Conservation (phyloP, 129 eudicot species). For the Pseudognaphalium luteoalbum region DNA sequence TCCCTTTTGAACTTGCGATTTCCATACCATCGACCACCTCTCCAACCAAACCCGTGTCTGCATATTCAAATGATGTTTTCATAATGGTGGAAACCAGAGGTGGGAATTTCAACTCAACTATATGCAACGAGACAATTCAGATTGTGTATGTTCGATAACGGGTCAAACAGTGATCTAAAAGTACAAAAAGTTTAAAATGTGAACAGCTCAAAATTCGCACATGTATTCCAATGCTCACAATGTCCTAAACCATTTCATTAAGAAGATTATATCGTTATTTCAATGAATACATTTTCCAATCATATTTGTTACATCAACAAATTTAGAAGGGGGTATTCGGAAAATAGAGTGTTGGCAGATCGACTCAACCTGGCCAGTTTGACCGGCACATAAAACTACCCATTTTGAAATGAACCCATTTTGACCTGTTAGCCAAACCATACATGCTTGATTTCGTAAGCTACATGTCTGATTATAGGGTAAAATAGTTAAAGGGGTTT, state of each 20-base stretch:
- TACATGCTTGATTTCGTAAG: background rate
- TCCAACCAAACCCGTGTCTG: slow-evolving; percentile 93
- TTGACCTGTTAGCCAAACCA: background rate
- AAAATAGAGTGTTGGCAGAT: background rate
- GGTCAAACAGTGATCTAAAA: background rate
- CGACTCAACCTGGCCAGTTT: background rate
- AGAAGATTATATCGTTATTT: too few relatives aligned
- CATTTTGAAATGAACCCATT: background rate
- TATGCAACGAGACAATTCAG: background rate
- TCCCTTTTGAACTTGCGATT: slow-evolving; percentile 78
- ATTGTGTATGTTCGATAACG: background rate
- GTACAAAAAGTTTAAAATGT: background rate
- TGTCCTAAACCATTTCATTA: background rate
- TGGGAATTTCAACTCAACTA: background rate
- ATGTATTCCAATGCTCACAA: background rate
- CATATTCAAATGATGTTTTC: background rate
- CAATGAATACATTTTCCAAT: background rate
- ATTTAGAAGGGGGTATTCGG: background rate
- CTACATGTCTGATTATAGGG: background rate
- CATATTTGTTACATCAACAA: background rate
- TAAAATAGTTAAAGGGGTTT: background rate
- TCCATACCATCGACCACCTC: slow-evolving; percentile 93
- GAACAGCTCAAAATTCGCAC: background rate
- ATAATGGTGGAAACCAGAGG: background rate
- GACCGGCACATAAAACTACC: background rate